Base-by-base conservation (phyloP, 108 stramenopile species). In the Cyclostephanos tholiformis region DNA sequence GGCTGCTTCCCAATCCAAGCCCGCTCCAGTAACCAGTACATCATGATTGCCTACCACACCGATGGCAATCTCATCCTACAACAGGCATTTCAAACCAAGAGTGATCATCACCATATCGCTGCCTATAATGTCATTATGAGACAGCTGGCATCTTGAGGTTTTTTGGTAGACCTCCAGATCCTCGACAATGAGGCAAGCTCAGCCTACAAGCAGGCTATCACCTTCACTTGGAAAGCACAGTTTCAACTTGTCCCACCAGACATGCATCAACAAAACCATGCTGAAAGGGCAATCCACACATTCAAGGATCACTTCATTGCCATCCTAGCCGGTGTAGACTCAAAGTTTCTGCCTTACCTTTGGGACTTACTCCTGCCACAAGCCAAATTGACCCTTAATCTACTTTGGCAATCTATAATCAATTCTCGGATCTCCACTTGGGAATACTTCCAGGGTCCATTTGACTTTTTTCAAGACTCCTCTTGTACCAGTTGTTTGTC, bases 251-350 rank as follows among this genome's bases (percentile, higher is more conserved):
- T 58, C 7, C 76, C 84, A 30, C 71, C 79, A 14, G 39, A 57
- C 29, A 20, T 53, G 14, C 79, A 84, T 56, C 52, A 14, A 0
- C 14, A n/a, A 5, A 53, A 53, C 19, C 6, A 4, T 4, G 25
- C 52, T 19, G 52, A 53, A 25, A 4, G 32, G 3, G 32, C 32
- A 4, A 32, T 32, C 32, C 75, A 50, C 27, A 84, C 83, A 19
- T 84, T 76, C 62, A 69, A 75, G 30, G 66, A 75, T 36, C 83
- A 84, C 38, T 80, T 84, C 69, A 66, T 84, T 43, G 63, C 84
- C 12, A 61, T 57, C 23, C 64, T 84, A 16, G 52, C 58, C 70
- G 30, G 67, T 25, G 62, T 61, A 5, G 58, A 80, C 53, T 53
- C 51, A 12, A 26, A 50, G 70, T 85, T 46, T 4, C 79, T 75